Evolutionary conservation across 805 yeast genomes (phyloP).

Genomic region (Cyberlindnera misumaiensis): DNA sequence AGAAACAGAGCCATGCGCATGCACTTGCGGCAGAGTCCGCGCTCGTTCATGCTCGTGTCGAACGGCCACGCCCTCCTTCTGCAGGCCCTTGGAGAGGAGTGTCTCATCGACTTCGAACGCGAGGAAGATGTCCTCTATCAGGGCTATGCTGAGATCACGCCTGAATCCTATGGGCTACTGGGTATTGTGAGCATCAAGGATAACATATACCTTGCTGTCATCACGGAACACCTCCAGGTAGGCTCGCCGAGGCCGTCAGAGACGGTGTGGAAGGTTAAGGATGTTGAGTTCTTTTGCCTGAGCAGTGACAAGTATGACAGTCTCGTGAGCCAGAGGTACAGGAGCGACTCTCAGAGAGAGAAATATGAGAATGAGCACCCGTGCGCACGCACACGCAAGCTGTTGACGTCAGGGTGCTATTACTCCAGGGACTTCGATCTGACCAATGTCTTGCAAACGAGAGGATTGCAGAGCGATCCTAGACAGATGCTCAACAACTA

Average conservation of each 20-base stretch:
- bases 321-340: conserved; percentile 19
- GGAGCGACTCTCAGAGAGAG: conserved; percentile 20
- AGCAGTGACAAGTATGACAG: conserved; percentile 49
- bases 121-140: conserved; percentile 31
- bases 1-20: conserved; percentile 13
- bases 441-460: conserved; percentile 69
- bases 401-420: conserved; percentile 80
- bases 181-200: conserved; percentile 55
- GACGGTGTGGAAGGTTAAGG: conserved; percentile 44
- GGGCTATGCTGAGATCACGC: conserved; percentile 34
- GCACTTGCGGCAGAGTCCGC: conserved; percentile 50
- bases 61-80: conserved; percentile 54
- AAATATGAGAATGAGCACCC: conserved; percentile 56
- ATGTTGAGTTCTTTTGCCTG: conserved; percentile 60
- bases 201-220: conserved; percentile 48
- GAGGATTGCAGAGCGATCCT: conserved; percentile 43
- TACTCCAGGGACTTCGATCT: conserved; percentile 87
- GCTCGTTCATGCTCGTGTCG: conserved; percentile 63
- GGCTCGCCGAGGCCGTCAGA: conserved; percentile 56
- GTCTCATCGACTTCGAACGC: conserved; percentile 49
- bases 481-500: conserved; percentile 38
- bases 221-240: conserved; percentile 46
- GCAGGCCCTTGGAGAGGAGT: conserved; percentile 30
- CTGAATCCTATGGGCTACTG: conserved; percentile 44
- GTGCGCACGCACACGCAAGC: conserved; percentile 65